Evolutionary conservation across 2,329 filamentous ascomycete genomes (phyloP).

Genomic region (Sporothrix sp.): DNA sequence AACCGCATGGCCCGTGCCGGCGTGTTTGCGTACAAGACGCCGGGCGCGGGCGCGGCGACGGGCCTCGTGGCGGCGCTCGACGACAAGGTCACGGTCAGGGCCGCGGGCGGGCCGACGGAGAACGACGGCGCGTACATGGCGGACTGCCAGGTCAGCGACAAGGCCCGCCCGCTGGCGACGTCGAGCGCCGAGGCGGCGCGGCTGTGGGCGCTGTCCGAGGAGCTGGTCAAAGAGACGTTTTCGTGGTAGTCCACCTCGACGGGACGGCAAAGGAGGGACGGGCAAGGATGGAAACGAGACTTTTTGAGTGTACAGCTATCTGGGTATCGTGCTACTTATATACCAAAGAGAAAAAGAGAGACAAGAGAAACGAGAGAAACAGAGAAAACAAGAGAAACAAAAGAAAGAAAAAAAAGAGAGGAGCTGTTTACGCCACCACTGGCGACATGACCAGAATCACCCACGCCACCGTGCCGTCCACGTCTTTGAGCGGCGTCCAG

Average conservation of each 20-base stretch:
- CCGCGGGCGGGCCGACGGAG: slow-evolving; percentile 3
- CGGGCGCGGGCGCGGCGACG: slow-evolving; percentile 31
- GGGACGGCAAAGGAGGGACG: not conserved
- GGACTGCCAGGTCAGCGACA: slow-evolving; percentile 27
- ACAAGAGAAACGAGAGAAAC: not conserved
- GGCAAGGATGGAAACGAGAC: not conserved
- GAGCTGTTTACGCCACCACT: not conserved
- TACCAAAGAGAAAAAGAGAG: not conserved
- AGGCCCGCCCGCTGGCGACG: slow-evolving; percentile 15
- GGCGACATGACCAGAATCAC: slow-evolving; percentile 27
- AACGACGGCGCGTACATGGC: slow-evolving; percentile 26
- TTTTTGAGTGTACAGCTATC: not conserved
- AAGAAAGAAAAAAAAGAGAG: not conserved
- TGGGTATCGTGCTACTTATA: not conserved
- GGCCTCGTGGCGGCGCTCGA: slow-evolving; percentile 30
- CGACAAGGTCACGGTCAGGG: slow-evolving; percentile 29
- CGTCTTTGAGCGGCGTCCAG: slow-evolving; percentile 29
- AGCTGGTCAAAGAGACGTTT: slow-evolving; percentile 31
- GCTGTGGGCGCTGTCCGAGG: slow-evolving; percentile 33
- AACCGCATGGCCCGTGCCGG: not conserved
- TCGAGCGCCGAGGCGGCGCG: slow-evolving; percentile 25
- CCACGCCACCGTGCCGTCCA: slow-evolving; percentile 24
- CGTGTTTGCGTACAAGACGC: slow-evolving; percentile 14
- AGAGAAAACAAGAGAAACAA: not conserved
- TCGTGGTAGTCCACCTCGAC: slow-evolving; percentile 9